Evolutionary conservation across 2,329 filamentous ascomycete genomes (phyloP), one percentile per base, ranked within the genome.

Genomic region (Fusarium robinianum): DNA sequence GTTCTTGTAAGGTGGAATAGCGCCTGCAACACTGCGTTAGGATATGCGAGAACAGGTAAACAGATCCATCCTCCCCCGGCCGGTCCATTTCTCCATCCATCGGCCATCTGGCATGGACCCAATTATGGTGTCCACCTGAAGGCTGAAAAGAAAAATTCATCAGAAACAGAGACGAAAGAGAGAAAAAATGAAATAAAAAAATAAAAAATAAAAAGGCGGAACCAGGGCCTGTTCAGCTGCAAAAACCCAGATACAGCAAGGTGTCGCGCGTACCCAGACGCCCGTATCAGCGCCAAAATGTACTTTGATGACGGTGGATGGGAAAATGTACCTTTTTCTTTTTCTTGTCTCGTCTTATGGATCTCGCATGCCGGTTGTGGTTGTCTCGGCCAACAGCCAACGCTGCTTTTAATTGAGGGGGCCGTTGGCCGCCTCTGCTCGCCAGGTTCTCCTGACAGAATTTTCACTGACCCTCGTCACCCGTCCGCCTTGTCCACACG

Each of bases 401-500:
- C 47, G 49, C 58, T 59, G 54, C 46, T 53, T 58, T 57, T n/a
- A 53, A 56, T 38, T 51, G 48, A 53, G 34, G 37, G 43, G 29
- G 47, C 35, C 37, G 40, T 51, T 53, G 45, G 46, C 29, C 33
- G 17, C 45, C 23, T 12, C n/a, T n/a, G 35, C 38, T 25, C 41
- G 34, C 55, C 51, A 49, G 61, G 61, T 62, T 63, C 59, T 61
- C 61, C 61, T 63, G 61, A 60, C 59, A 63, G 61, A 63, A 50
- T 63, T 63, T 63, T 63, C 61, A 60, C 51, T 24, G 29, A 35
- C 35, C 41, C 51, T 49, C 53, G 57, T 46, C 49, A 30, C 42
- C 53, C 42, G 54, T 50, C 56, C 55, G 53, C 56, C 53, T 59
- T 41, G 45, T 36, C 29, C 44, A 52, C 32, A 46, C 48, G 46